Evolutionary conservation across 2,329 filamentous ascomycete genomes (phyloP).

Genomic region (Ascochyta fabae): DNA sequence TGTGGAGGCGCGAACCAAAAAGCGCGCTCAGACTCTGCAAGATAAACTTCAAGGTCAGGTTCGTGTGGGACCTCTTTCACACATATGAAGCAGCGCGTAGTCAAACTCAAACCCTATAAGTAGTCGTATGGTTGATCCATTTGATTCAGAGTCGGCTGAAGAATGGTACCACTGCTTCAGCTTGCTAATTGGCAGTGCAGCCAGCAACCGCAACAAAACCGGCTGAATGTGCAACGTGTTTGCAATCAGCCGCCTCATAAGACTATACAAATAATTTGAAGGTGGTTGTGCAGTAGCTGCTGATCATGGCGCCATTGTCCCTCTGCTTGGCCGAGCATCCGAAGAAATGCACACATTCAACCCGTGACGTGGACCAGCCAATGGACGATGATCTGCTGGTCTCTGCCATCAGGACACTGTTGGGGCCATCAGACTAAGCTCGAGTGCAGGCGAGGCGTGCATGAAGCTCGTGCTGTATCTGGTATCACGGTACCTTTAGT

Average conservation of each 20-base stretch:
- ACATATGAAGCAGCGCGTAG: not conserved
- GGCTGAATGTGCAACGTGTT: not conserved
- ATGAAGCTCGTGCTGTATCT: not conserved
- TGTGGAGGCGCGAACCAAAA: conserved; percentile 34
- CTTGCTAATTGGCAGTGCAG: not conserved
- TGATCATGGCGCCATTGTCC: not conserved
- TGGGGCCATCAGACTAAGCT: no score
- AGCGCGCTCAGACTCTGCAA: conserved; percentile 58
- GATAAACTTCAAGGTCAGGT: conserved; percentile 53
- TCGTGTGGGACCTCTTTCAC: conserved; percentile 54
- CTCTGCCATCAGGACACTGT: not conserved
- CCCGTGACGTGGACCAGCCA: no score
- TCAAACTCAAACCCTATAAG: not conserved
- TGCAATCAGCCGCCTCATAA: not conserved
- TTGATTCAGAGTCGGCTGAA: no score
- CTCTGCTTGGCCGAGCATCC: not conserved
- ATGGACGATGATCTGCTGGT: not conserved
- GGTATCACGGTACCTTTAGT: not conserved
- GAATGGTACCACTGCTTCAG: no score
- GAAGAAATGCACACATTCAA: not conserved
- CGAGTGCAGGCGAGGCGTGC: no score
- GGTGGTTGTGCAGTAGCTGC: not conserved
- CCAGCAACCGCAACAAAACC: not conserved
- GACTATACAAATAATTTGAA: not conserved
- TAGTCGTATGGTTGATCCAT: no score